Conservation (phyloP, 768 basidiomycete genomes). For the Lactarius pseudohatsudake region DNA sequence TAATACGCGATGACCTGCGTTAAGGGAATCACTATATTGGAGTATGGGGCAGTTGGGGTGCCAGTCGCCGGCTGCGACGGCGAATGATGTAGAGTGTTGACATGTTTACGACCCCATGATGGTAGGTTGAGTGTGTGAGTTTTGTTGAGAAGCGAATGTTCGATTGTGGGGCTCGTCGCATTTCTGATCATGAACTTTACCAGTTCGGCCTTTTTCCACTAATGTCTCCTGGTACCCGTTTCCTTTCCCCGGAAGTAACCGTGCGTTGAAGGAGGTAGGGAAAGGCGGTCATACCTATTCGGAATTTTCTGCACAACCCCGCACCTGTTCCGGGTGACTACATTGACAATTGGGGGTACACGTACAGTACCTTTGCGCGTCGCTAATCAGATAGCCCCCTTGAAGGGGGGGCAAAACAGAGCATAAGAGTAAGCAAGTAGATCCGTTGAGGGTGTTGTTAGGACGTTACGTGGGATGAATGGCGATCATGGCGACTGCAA, state of each 20-base stretch:
- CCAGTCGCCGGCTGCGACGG: not conserved
- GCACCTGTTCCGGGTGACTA: slow-evolving; percentile 6
- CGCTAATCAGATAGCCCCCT: slow-evolving; percentile 5
- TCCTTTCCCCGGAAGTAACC: not conserved
- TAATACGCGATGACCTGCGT: not conserved
- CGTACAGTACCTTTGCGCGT: not conserved
- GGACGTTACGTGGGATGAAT: slow-evolving; percentile 7
- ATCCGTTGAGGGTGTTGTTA: not conserved
- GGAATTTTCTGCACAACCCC: not conserved
- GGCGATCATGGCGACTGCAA: slow-evolving; percentile 12
- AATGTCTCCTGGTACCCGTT: not conserved
- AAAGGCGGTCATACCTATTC: not conserved
- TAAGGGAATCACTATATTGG: not conserved
- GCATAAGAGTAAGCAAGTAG: not conserved
- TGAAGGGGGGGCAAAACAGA: slow-evolving; percentile 1
- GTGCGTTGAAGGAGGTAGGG: not conserved
- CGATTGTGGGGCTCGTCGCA: not conserved
- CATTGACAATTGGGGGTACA: not conserved
- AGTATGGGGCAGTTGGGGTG: not conserved
- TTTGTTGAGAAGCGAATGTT: not conserved
- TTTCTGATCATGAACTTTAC: not conserved
- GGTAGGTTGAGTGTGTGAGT: not conserved
- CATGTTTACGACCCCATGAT: not conserved
- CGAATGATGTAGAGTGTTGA: slow-evolving; percentile 1
- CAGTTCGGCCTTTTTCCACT: not conserved